Evolutionary conservation across 345 rosid genomes (phyloP), one percentile per base, ranked within the genome.

Genomic region (Citrus sp.): DNA sequence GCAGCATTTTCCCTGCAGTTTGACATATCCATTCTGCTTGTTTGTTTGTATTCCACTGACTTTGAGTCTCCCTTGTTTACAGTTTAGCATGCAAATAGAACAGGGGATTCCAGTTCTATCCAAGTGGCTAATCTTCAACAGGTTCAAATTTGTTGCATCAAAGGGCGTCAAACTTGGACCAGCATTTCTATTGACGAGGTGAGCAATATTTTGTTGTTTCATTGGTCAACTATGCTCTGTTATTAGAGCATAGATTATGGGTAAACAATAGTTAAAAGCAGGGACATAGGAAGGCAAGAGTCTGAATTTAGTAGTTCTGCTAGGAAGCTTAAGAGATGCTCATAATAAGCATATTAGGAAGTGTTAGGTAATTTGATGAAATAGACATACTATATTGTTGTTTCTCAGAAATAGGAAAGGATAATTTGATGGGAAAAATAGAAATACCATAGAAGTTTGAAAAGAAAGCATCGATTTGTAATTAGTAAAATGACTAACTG

Each of bases 21-120:
- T 55, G 28, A 34, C 63, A 9, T 63, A 25, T 42, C 42, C 35
- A 64, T 64, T 28, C 28, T 78, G 4, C 75, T 55, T 22, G 22
- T 25, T 32, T 7, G 35, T 66, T 63, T 18, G 1, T 18, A 62
- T 62, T 71, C 19, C 35, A 54, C 81, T 82, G 63, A 81, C 30
- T 58, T 65, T 46, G 25, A 19, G 78, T 79, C 85, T 81, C 74
- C 80, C 19, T 69, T 80, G 14, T 81, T 82, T 83, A 55, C 96
- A 95, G 99, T 84, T 90, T 77, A 89, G 89, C 68, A 87, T 95
- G 89, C 94, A 90, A 86, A 91, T 92, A 79, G 99, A 95, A 78
- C 99, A 95, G 86, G 99, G 98, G 70, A 89, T 93, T 83, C 99
- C 98, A 6, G 89, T 93, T 85, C 86, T 93, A 56, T 90, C 97